Evolutionary conservation across 2,329 filamentous ascomycete genomes (phyloP).

Genomic region (Mariannaea elegans): DNA sequence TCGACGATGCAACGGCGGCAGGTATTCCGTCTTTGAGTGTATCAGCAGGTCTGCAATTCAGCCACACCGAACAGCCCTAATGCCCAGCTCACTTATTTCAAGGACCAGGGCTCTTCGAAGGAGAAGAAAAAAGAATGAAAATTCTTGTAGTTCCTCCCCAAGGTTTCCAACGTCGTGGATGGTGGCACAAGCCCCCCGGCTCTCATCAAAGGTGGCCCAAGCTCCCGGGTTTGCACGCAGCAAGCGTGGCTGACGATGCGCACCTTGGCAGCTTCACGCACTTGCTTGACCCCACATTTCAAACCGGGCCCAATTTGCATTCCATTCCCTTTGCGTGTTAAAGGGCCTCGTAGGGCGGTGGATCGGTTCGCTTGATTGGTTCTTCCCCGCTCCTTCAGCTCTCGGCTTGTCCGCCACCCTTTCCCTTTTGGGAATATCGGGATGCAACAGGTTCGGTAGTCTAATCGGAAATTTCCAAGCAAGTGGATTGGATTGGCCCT

Average conservation of each 20-base stretch:
- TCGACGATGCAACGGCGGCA: background rate
- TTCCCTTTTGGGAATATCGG: slow-evolving; percentile 34
- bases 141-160: background rate
- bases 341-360: background rate
- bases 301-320: background rate
- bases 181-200: background rate
- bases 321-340: slow-evolving; percentile 8
- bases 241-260: background rate
- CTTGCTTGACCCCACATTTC: background rate
- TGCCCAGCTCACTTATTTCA: no score
- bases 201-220: slow-evolving; percentile 23
- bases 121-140: no score
- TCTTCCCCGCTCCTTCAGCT: slow-evolving; percentile 33
- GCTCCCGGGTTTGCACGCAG: slow-evolving; percentile 20
- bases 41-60: background rate
- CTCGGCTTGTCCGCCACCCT: slow-evolving; percentile 39
- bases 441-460: slow-evolving; percentile 28
- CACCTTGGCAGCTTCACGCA: background rate
- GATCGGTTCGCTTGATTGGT: slow-evolving; percentile 28
- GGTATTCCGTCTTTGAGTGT: background rate
- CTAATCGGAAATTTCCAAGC: slow-evolving; percentile 30
- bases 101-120: slow-evolving; percentile 6
- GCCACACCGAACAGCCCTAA: background rate
- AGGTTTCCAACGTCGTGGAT: background rate
- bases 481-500: background rate